phyloP scores from a whole-genome alignment of 2,329 filamentous ascomycete genomes.

The Colletotrichum phormii region DNA sequence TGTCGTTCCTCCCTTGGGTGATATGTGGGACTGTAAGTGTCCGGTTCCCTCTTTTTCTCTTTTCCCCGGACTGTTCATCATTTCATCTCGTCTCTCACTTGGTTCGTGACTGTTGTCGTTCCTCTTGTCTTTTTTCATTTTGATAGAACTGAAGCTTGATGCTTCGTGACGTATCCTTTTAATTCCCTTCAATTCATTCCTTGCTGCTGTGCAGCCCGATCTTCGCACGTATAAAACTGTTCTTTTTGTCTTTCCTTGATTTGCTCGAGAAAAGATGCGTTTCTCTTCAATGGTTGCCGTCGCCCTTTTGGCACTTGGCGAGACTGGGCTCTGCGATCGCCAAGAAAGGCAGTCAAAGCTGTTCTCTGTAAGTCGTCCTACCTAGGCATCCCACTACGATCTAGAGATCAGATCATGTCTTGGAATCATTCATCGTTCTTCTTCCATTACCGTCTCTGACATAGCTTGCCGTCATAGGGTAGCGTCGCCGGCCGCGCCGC shows the following conservation, averaged over 20 bases:
- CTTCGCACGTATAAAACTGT: background rate
- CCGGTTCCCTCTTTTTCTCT: slow-evolving; percentile 7
- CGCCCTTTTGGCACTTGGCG: slow-evolving; percentile 28
- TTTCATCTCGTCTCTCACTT: background rate
- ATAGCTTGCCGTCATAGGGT: background rate
- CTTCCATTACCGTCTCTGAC: background rate
- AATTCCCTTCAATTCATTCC: background rate
- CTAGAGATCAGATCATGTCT: too few relatives aligned
- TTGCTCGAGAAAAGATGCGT: slow-evolving; percentile 10
- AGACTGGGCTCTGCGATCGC: slow-evolving; percentile 23
- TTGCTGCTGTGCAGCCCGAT: slow-evolving; percentile 18
- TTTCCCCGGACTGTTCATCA: slow-evolving; percentile 17
- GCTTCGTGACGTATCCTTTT: slow-evolving; percentile 3
- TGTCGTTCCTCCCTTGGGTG: background rate
- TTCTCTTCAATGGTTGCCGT: background rate
- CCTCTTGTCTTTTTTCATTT: background rate
- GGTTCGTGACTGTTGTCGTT: background rate
- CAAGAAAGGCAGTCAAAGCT: slow-evolving; percentile 23
- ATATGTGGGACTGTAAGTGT: background rate
- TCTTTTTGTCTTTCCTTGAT: background rate
- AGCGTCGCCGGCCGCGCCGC: slow-evolving; percentile 26
- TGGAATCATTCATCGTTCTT: too few relatives aligned
- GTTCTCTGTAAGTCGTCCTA: slow-evolving; percentile 1
- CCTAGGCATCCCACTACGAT: background rate
- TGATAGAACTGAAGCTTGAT: slow-evolving; percentile 10